phyloP scores from a whole-genome alignment of 176 grass and related monocot species.

The Triticum turgidum region DNA sequence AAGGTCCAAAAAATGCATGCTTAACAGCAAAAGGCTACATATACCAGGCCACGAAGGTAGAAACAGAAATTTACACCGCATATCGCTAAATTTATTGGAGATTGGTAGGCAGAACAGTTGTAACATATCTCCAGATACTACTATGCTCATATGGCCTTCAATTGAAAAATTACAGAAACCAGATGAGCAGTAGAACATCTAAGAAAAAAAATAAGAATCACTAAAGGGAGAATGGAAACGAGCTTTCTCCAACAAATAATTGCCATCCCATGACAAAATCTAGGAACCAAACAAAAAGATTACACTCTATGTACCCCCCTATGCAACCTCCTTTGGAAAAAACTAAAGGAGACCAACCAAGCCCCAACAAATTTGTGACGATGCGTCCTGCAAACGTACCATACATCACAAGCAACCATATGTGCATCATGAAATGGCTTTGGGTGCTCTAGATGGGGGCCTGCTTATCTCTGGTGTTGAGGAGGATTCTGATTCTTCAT shows the following conservation, averaged over 20 bases:
- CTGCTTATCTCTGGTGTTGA: constrained; percentile 54
- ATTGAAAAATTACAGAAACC: constrained; percentile 99
- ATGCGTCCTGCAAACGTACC: constrained; percentile 32
- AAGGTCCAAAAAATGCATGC: constrained; percentile 9
- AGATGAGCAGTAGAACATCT: constrained; percentile 74
- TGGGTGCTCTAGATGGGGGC: constrained; percentile 65
- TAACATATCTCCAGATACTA: constrained; percentile 51
- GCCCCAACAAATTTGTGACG: constrained; percentile 52
- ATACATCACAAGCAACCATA: constrained; percentile 39
- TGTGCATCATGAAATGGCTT: constrained; percentile 60
- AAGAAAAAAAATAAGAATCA: constrained; percentile 52
- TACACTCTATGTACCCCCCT: constrained; percentile 82
- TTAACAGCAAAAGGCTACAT: neutral
- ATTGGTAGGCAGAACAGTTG: constrained; percentile 26
- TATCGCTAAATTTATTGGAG: constrained; percentile 42
- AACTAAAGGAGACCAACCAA: constrained; percentile 60
- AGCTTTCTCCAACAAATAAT: constrained; percentile 68
- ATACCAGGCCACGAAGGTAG: constrained; percentile 3
- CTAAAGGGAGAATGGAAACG: constrained; percentile 44
- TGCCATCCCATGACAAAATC: constrained; percentile 54
- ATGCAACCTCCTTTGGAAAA: constrained; percentile 66
- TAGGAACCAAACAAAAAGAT: constrained; percentile 64
- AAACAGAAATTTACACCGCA: constrained; percentile 45
- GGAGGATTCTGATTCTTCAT: constrained; percentile 59
- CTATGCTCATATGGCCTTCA: constrained; percentile 81